Evolutionary conservation across 2,329 filamentous ascomycete species (phyloP).

Genomic region (Cryphonectria carpinicola): DNA sequence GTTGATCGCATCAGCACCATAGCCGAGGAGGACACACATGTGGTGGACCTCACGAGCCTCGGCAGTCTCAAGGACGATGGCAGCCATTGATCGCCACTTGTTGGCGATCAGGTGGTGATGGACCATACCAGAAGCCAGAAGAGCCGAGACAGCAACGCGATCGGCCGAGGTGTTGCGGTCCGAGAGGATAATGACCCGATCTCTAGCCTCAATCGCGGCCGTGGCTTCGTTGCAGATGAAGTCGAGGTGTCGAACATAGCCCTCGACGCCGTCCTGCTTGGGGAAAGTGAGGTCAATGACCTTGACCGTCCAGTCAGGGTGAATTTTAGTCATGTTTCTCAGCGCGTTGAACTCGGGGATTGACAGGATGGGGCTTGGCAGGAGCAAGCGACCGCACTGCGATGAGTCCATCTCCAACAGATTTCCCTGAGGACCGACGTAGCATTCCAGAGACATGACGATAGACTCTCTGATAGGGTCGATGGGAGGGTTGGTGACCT

Average conservation of each 20-base stretch:
- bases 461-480: constrained; percentile 97
- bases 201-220: constrained; percentile 78
- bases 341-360: constrained; percentile 90
- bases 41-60: constrained; percentile 97
- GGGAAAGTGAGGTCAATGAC: constrained; percentile 93
- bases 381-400: constrained; percentile 82
- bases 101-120: constrained; percentile 95
- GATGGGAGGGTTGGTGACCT: constrained; percentile 97
- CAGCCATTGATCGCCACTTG: constrained; percentile 90
- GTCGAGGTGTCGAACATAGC: constrained; percentile 87
- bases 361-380: constrained; percentile 87
- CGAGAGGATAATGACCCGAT: constrained; percentile 87
- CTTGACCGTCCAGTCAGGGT: constrained; percentile 85
- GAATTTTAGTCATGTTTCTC: constrained; percentile 72
- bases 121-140: constrained; percentile 88
- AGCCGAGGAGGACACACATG: constrained; percentile 97
- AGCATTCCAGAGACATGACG: constrained; percentile 97
- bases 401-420: constrained; percentile 89
- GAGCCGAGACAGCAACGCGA: constrained; percentile 82
- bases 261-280: constrained; percentile 79
- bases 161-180: constrained; percentile 84
- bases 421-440: constrained; percentile 94
- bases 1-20: constrained; percentile 92
- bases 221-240: constrained; percentile 84
- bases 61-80: constrained; percentile 86